Conservation (phyloP, 768 basidiomycete species). For the Pleurotus citrinopileatus region DNA sequence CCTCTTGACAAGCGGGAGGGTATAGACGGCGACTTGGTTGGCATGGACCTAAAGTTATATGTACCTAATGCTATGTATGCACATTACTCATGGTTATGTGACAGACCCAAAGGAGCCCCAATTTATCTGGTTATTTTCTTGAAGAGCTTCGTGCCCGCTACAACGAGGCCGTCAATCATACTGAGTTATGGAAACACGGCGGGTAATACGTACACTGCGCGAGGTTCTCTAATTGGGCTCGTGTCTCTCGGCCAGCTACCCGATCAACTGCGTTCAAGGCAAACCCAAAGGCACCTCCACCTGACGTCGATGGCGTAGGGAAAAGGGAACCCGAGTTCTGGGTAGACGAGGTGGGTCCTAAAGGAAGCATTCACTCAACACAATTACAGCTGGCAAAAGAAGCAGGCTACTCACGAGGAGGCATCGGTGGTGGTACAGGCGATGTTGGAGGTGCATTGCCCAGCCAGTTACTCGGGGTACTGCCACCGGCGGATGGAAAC, state of each 20-base stretch:
- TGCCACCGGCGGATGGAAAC: no score
- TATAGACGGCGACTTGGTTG: no score
- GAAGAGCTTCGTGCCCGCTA: conserved; percentile 35
- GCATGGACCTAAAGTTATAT: no score
- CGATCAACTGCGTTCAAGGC: conserved; percentile 54
- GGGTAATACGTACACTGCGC: conserved; percentile 47
- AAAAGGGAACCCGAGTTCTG: conserved; percentile 23
- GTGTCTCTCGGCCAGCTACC: conserved; percentile 49
- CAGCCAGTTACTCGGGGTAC: no score
- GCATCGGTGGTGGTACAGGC: conserved; percentile 12
- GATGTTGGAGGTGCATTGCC: conserved; percentile 10
- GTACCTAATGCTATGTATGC: no score
- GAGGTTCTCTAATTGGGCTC: conserved; percentile 48
- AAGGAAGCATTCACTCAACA: neutral
- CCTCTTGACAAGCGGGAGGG: no score
- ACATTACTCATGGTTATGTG: no score
- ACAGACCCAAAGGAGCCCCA: neutral
- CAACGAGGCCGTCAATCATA: conserved; percentile 12
- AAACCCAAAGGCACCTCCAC: conserved; percentile 31
- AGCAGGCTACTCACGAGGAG: conserved; percentile 18
- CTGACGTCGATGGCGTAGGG: conserved; percentile 24
- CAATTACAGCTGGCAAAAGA: neutral
- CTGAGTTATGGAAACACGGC: conserved; percentile 7
- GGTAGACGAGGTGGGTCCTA: neutral
- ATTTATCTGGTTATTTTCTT: conserved; percentile 21